These are phyloP conservation scores for Berberis vulgaris DNA, from an alignment of 164 flowering plant species.

Conservation along the genomic window DNA sequence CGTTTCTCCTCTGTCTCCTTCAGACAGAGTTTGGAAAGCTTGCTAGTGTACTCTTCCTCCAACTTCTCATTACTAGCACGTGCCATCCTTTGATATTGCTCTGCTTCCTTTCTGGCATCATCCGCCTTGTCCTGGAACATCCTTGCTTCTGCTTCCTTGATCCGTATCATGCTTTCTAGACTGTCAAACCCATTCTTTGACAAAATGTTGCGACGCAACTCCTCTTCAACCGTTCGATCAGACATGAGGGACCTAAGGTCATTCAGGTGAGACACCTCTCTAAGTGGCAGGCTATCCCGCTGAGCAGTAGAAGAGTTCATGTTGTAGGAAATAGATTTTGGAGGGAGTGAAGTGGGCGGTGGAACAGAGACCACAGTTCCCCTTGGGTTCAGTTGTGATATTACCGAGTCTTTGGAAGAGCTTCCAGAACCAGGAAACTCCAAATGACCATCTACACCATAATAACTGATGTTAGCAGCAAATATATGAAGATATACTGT, in stretches of 20 bases:
- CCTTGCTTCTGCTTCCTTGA: slow-evolving; percentile 82
- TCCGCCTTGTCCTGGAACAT: slow-evolving; percentile 92
- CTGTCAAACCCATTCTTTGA: slow-evolving; percentile 58
- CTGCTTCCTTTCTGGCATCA: slow-evolving; percentile 83
- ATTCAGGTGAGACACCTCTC: slow-evolving; percentile 19
- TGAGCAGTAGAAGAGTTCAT: slow-evolving; percentile 23
- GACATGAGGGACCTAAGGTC: slow-evolving; percentile 26
- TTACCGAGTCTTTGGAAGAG: slow-evolving; percentile 33
- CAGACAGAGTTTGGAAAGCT: slow-evolving; percentile 63
- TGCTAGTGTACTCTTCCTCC: slow-evolving; percentile 74
- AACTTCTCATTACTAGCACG: slow-evolving; percentile 43
- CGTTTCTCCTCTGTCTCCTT: slow-evolving; percentile 78
- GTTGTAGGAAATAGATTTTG: slow-evolving; percentile 29
- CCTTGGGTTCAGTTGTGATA: slow-evolving; percentile 24
- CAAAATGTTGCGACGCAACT: slow-evolving; percentile 30
- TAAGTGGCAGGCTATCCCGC: slow-evolving; percentile 20
- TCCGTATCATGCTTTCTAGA: slow-evolving; percentile 68
- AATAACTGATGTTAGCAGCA: slow-evolving; percentile 4
- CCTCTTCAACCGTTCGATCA: slow-evolving; percentile 31
- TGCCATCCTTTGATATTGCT: slow-evolving; percentile 43
- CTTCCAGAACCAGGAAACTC: slow-evolving; percentile 28
- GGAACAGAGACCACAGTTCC: slow-evolving; percentile 30
- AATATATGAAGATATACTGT: not conserved
- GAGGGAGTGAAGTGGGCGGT: slow-evolving; percentile 26
- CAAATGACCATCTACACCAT: slow-evolving; percentile 29